Evolutionary conservation across 805 yeast genomes (phyloP), one percentile per base, ranked within the genome.

Genomic region (Starmerella apis): DNA sequence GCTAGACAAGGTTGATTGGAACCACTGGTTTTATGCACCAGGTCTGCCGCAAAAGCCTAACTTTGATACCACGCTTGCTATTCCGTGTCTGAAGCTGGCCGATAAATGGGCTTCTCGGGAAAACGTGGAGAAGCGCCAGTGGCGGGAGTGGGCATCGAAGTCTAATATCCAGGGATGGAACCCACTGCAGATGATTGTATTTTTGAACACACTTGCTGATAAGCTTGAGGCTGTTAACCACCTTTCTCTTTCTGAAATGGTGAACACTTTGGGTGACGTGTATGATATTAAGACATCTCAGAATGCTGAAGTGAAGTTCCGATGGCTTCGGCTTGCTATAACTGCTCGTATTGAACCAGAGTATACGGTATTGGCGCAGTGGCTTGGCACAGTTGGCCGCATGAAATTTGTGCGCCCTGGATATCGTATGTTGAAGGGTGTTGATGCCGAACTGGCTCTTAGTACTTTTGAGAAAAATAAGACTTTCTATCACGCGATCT

Each of bases 321-420:
- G 94, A 63, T 83, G 86, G 81, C 85, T 73, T 64, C 71, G 79
- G 52, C 72, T 86, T 47, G 79, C 83, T 57, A 71, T 85, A 7
- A 67, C 72, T 0, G 82, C 81, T 27, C 68, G 71, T 25, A 54
- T 62, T 11, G 65, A 70, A 30, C 68, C 70, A 46, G 58, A 59
- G 35, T 76, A 81, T 63, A 68, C 66, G 50, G 68, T 66, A 39
- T 68, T 87, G 42, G 86, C 94, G 3, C 77, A 78, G 47, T 87
- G 95, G 95, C 73, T 87, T 49, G 94, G 90, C 11, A 80, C 88
- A 2, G 92, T 87, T 20, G 96, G 96, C 19, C 77, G 96, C 71
- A 87, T 87, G 96, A 87, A 87, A 69, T 87, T 81, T 62, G 95
- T 85, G 23, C 76, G 96, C 65, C 95, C 96, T 27, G 86, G 92